Evolutionary conservation across 352 stramenopile species (phyloP), one percentile per base, ranked within the genome.

Genomic region (Globisporangium okanoganense): DNA sequence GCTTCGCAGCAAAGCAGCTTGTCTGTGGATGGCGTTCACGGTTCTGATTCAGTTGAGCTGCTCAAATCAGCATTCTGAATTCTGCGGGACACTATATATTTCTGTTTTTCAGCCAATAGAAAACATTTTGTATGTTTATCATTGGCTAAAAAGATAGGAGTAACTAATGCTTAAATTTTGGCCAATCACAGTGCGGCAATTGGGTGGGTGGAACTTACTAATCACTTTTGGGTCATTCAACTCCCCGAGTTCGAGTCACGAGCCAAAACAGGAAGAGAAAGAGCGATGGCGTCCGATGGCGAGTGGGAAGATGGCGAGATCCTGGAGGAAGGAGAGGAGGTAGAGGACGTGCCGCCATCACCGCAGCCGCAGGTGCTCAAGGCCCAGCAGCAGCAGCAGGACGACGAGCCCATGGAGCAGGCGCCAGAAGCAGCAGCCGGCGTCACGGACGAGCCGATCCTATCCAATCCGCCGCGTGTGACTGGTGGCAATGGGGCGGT

Each of bases 251-350:
- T n/a, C n/a, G n/a, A n/a, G n/a, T n/a, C 33, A 40, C 33, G 33
- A 43, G 36, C 36, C 9, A 49, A 20, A 31, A 33, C 16, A 14
- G 44, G 7, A 50, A 50, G 43, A 31, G 22, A 20, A 50, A 9
- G 1, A 36, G 25, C 18, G 47, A 67, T 67, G 61, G 64, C 61
- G 51, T 71, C 52, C 14, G 70, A 79, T 35, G 63, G 66, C 31
- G 76, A 87, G 50, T 87, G 79, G 61, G 81, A 91, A 74, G 81
- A 91, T 35, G 81, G 81, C 56, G 81, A 91, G 69, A 86, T 91
- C 57, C 62, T 87, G 20, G 79, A 91, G 64, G 81, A 88, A 59
- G 79, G 77, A 56, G 71, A 87, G 49, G 78, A 85, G 58, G 51
- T 61, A 18, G 57, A 72, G 57, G 52, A 57, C 27, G 13, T 41